A percentile compares a stretch with the other conserved stretches of the same genome.
Conservation (phyloP, 805 yeast genomes). For the Kockiozyma suomiensis region DNA sequence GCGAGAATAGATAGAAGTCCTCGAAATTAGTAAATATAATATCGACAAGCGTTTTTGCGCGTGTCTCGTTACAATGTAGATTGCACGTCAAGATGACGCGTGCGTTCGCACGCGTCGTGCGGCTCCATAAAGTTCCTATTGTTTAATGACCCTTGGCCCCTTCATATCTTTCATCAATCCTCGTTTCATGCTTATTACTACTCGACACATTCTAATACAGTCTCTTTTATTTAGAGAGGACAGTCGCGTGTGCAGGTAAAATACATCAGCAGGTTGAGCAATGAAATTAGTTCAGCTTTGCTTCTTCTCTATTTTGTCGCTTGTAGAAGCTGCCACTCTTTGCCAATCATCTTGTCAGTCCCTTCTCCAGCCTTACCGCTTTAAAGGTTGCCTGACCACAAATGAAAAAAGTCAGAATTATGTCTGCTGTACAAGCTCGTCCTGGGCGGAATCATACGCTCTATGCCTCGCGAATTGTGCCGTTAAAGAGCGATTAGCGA, state of each 20-base stretch:
- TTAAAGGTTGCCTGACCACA: neutral
- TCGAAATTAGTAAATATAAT: too few species aligned
- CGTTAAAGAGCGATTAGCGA: neutral
- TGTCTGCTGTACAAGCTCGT: constrained; percentile 10
- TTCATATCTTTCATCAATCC: neutral
- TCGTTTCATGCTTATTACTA: neutral
- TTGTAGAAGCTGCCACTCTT: neutral
- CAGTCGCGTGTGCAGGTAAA: neutral
- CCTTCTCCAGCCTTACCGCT: neutral
- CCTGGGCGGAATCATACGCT: constrained; percentile 9
- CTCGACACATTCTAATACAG: neutral
- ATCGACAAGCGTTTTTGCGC: too few species aligned
- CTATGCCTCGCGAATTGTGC: constrained; percentile 10
- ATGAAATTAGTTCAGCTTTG: neutral
- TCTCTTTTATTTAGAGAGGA: too few species aligned
- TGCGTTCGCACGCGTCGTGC: neutral
- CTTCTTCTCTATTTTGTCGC: neutral
- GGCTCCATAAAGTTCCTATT: neutral
- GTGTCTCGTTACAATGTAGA: too few species aligned
- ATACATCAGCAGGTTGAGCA: neutral
- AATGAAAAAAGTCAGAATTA: neutral
- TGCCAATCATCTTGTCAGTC: constrained; percentile 2
- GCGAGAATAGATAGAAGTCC: too few species aligned
- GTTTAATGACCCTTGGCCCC: neutral
- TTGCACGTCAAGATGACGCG: neutral